A percentile compares a stretch with the other conserved stretches of the same genome.
Conservation (phyloP, 305 asterid species). For the Solanum hybrid region DNA sequence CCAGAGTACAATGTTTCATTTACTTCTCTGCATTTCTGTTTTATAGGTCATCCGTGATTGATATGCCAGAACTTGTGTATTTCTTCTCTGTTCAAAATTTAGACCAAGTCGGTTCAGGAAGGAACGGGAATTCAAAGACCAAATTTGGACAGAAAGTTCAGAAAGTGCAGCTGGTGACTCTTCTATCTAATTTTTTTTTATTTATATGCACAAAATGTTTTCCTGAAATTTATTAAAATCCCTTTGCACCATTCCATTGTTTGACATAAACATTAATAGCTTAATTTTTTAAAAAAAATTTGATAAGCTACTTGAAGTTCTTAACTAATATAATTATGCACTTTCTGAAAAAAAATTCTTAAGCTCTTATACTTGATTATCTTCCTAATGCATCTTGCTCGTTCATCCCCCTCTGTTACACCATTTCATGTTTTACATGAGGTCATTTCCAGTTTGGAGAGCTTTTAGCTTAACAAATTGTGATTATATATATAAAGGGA, state of each 20-base stretch:
- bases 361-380: not conserved
- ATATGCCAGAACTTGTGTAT: constrained; percentile 77
- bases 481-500: not conserved
- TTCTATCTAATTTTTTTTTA: not conserved
- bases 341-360: not conserved
- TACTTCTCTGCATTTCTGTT: constrained; percentile 4
- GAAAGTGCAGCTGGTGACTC: constrained; percentile 71
- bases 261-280: not conserved
- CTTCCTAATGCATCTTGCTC: not conserved
- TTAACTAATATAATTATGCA: not conserved
- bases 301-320: not conserved
- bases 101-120: constrained; percentile 20
- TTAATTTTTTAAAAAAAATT: not conserved
- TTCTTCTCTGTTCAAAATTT: constrained; percentile 58
- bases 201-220: not conserved
- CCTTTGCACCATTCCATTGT: not conserved
- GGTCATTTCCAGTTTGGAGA: not conserved
- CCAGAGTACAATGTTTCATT: not conserved
- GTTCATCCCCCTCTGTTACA: not conserved
- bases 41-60: constrained; percentile 66
- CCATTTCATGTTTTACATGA: not conserved
- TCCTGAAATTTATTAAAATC: not conserved
- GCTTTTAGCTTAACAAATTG: not conserved
- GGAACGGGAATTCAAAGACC: constrained; percentile 22
- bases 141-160: constrained; percentile 33